Base-by-base conservation (phyloP, 495 filamentous ascomycete species). In the Tetracladium marchalianum region DNA sequence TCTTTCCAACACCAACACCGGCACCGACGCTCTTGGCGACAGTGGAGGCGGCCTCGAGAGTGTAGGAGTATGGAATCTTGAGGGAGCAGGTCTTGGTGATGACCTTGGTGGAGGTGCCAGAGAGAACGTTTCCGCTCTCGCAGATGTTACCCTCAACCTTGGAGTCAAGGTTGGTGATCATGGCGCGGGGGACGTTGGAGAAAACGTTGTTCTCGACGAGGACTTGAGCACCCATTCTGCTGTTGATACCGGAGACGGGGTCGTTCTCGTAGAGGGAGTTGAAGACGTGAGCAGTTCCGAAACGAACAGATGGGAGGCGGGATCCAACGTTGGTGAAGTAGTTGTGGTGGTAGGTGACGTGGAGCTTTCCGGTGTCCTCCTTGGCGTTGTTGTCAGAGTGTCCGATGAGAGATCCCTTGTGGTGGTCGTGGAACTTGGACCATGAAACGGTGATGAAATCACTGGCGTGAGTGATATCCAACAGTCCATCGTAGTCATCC, bases 401-500 rank as follows among this genome's bases (percentile, higher is more conserved):
- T 32, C 75, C 75, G 36, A 78, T 58, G 10, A 79, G 62, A 0
- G 67, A 69, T 18, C 66, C 69, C 56, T 78, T 77, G 62, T 62
- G 77, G 65, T 78, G 73, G 58, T 77, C 75, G 58, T 73, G 70
- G 49, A 75, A 43, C 52, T 59, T 66, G 50, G 61, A 68, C 47
- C 65, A 61, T 11, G 63, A 59, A 40, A 78, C 53, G 19, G 76
- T 78, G 46, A 80, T 44, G 43, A 59, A 76, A 46, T 79, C 70
- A 2, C 61, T 56, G 22, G 61, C 76, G 47, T 78, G 76, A 12
- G 69, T 69, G 47, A 82, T 62, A 54, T 84, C 81, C 32, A 83
- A 58, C 0, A 84, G 67, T 0, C 81, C 81, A 51, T 84, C 81
- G 57, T 83, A 83, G 57, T 77, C 78, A 63, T 84, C 80, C 59